Percentiles rank a stretch among this genome's conserved stretches.
Conservation (phyloP, 129 eudicot species). For the Arctium minus region DNA sequence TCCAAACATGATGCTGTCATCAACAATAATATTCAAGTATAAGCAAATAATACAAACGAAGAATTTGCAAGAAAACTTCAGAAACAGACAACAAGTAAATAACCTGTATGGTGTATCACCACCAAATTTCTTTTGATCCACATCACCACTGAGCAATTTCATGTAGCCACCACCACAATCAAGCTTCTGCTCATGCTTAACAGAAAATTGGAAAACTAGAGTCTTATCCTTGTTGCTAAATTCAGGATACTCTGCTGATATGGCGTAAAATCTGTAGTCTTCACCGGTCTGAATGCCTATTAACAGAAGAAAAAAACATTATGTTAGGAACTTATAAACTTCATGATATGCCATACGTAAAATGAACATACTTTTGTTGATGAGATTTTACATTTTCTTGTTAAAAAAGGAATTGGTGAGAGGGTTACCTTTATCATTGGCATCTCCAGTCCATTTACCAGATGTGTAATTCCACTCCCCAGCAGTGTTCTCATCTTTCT, state of each 20-base stretch:
- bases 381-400: neutral
- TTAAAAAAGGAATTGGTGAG: neutral
- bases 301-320: neutral
- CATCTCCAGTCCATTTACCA: constrained; percentile 76
- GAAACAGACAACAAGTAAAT: neutral
- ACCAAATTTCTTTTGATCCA: constrained; percentile 65
- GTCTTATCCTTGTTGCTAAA: constrained; percentile 64
- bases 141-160: constrained; percentile 46
- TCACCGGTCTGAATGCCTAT: constrained; percentile 86
- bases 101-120: constrained; percentile 90
- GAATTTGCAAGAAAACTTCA: neutral
- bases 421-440: constrained; percentile 63
- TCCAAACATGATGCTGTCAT: constrained; percentile 73
- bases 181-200: constrained; percentile 69
- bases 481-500: constrained; percentile 65
- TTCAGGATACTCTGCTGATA: constrained; percentile 64
- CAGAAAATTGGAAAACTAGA: constrained; percentile 58
- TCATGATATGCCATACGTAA: neutral
- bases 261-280: constrained; percentile 76
- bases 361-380: neutral
- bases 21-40: neutral
- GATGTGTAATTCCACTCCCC: constrained; percentile 83
- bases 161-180: constrained; percentile 77
- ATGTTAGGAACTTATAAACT: neutral
- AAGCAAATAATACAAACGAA: constrained; percentile 2